A percentile compares a stretch with the other conserved stretches of the same genome.
Evolutionary conservation across 192 early-diverging fungal species (phyloP).

Genomic region (Entomortierella chlamydospora): DNA sequence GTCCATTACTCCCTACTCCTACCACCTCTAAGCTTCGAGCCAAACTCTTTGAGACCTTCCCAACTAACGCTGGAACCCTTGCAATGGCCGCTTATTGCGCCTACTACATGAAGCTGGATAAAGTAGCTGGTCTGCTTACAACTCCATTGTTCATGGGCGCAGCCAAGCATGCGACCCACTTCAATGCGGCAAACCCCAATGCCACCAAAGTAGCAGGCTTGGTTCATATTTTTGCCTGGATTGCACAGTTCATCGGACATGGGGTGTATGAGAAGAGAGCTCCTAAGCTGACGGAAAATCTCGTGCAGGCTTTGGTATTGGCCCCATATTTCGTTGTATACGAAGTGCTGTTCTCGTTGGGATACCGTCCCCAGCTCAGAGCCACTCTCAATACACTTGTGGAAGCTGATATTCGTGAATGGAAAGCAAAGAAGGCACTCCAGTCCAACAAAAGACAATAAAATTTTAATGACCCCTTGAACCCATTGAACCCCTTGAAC

Average conservation of each 20-base stretch:
- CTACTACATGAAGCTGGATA: conserved; percentile 86
- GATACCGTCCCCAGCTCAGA: conserved; percentile 76
- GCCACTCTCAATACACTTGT: conserved; percentile 66
- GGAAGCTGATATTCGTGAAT: conserved; percentile 61
- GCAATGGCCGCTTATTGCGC: conserved; percentile 61
- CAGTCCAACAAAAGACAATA: too few relatives aligned
- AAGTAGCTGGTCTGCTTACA: conserved; percentile 60
- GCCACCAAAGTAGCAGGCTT: conserved; percentile 62
- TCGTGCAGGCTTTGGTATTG: conserved; percentile 85
- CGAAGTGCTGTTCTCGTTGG: conserved; percentile 80
- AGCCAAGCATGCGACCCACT: conserved; percentile 69
- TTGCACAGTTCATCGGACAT: conserved; percentile 87
- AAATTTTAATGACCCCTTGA: too few relatives aligned
- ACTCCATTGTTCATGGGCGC: conserved; percentile 66
- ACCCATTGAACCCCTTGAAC: too few relatives aligned
- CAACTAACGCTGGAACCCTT: conserved; percentile 49
- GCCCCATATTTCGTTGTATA: conserved; percentile 90
- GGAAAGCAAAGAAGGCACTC: conserved; percentile 36
- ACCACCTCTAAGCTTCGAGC: conserved; percentile 35
- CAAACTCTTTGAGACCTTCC: conserved; percentile 27
- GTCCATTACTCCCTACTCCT: conserved; percentile 48
- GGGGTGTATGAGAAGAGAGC: conserved; percentile 83
- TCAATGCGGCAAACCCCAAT: conserved; percentile 52
- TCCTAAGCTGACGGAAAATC: conserved; percentile 85
- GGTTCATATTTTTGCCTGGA: conserved; percentile 78